Evolutionary conservation across 2,329 filamentous ascomycete genomes (phyloP), one percentile per base, ranked within the genome.

Genomic region (Penicillium sp.): DNA sequence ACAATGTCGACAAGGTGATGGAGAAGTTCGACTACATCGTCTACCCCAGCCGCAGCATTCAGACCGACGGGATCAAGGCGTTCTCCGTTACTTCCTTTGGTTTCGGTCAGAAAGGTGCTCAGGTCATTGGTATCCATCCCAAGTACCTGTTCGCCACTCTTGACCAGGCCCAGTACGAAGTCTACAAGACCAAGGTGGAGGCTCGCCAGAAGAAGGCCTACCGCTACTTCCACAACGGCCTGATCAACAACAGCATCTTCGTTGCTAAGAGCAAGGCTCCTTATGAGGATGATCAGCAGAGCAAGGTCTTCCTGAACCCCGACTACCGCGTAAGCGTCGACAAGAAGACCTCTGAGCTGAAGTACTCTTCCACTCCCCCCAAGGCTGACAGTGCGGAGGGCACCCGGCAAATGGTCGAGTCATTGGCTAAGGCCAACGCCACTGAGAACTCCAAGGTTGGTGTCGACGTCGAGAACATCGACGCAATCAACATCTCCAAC

Each of bases 1-100:
- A 98, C 77, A 98, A 98, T 61, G 84, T 98, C 47, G 93, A 98
- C 69, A 83, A 91, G 68, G 80, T 91, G 61, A 95, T 98, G 88
- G 92, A 97, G 80, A 82, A 96, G 70, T 98, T 93, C 62, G 93
- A 98, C 70, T 88, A 95, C 76, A 95, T 98, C 61, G 89, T 97
- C 57, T 98, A 96, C 75, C 93, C 93, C 41, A 95, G 88, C 75
- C 88, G 88, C 64, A 88, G 84, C 71, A 91, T 98, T 62, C 93
- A 98, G 78, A 98, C 93, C 6, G 93, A 98, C 65, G 93, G 93
- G 56, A 81, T 98, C 79, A 98, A 97, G 77, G 95, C 93, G 12
- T 97, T 98, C 81, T 95, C 90, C 1, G 89, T 98, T 57, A 98
- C 95, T 6, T 98, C 95, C 0, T 98, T 98, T 72, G 93, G 93